phyloP scores from a whole-genome alignment of 225 moss, liverwort and hornwort species.

The Pseudoscleropodium purum region DNA sequence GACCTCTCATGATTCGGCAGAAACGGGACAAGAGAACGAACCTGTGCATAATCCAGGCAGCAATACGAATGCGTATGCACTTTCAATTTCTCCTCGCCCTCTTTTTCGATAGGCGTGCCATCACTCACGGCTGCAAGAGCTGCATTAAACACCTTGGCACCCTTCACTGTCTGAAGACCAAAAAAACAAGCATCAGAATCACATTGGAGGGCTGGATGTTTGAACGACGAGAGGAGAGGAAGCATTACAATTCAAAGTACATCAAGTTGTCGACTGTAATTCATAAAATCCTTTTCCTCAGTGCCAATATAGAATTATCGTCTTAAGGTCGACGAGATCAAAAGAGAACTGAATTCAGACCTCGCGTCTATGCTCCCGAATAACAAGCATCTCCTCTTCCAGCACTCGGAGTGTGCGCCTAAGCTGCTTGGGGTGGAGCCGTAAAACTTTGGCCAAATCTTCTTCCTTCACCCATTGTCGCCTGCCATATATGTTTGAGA shows the following conservation, averaged over 20 bases:
- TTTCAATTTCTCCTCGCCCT: slow-evolving; percentile 93
- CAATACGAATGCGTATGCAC: slow-evolving; percentile 98
- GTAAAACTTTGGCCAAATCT: slow-evolving; percentile 75
- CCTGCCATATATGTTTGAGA: slow-evolving; percentile 3
- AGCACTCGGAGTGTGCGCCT: slow-evolving; percentile 86
- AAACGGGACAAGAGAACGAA: slow-evolving; percentile 6
- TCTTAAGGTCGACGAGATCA: neutral
- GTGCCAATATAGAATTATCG: neutral
- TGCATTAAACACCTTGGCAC: slow-evolving; percentile 92
- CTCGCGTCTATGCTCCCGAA: slow-evolving; percentile 94
- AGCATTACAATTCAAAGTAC: neutral
- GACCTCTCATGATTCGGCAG: neutral
- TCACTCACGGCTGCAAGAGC: slow-evolving; percentile 88
- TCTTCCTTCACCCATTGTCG: slow-evolving; percentile 99
- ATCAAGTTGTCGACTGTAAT: neutral
- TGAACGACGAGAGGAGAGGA: neutral
- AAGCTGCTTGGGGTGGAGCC: slow-evolving; percentile 96
- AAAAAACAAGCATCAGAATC: neutral
- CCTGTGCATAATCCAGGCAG: slow-evolving; percentile 97
- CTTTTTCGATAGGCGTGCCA: slow-evolving; percentile 44
- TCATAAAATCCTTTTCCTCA: neutral
- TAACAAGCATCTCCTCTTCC: slow-evolving; percentile 88
- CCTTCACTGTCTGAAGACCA: slow-evolving; percentile 73
- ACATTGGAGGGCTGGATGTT: neutral
- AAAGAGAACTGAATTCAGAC: slow-evolving; percentile 3